Percentiles rank a stretch among this genome's conserved stretches.
Evolutionary conservation across 352 stramenopile species (phyloP).

Genomic region (Pythium vanterpoolii): DNA sequence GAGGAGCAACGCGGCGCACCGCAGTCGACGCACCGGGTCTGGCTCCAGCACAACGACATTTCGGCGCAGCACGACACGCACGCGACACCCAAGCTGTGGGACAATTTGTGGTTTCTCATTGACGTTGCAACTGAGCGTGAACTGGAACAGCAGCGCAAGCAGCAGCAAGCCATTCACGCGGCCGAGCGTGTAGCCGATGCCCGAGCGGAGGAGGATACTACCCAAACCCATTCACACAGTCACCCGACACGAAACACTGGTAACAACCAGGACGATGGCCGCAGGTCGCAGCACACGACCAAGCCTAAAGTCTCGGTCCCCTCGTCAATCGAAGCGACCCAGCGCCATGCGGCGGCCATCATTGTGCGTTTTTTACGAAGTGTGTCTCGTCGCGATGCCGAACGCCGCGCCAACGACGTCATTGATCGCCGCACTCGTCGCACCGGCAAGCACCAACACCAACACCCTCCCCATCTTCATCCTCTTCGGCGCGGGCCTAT

Average conservation of each 20-base stretch:
- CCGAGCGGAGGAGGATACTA: background rate
- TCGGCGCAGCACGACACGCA: slow-evolving; percentile 7
- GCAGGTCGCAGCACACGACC: background rate
- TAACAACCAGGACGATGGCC: background rate
- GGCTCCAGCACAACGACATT: slow-evolving; percentile 21
- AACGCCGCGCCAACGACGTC: slow-evolving; percentile 27
- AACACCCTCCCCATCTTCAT: too few species aligned
- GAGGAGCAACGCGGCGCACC: background rate
- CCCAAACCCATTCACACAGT: background rate
- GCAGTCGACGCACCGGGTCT: slow-evolving; percentile 13
- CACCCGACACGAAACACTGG: too few species aligned
- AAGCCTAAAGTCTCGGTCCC: too few species aligned
- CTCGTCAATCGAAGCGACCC: too few species aligned
- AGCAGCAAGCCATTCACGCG: slow-evolving; percentile 5
- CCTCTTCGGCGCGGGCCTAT: slow-evolving; percentile 18
- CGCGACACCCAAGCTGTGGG: slow-evolving; percentile 7
- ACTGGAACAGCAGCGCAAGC: slow-evolving; percentile 5
- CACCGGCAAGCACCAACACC: slow-evolving; percentile 17
- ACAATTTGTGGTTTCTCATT: slow-evolving; percentile 26
- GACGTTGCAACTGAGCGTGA: slow-evolving; percentile 7
- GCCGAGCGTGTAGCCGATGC: slow-evolving; percentile 8
- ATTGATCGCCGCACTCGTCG: slow-evolving; percentile 31
- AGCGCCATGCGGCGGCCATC: slow-evolving; percentile 45
- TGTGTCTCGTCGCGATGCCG: slow-evolving; percentile 29
- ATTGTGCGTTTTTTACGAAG: slow-evolving; percentile 56